These are phyloP conservation scores for Cyclostephanos tholiformis DNA, from an alignment of 108 stramenopile genomes.

Conservation along the genomic window DNA sequence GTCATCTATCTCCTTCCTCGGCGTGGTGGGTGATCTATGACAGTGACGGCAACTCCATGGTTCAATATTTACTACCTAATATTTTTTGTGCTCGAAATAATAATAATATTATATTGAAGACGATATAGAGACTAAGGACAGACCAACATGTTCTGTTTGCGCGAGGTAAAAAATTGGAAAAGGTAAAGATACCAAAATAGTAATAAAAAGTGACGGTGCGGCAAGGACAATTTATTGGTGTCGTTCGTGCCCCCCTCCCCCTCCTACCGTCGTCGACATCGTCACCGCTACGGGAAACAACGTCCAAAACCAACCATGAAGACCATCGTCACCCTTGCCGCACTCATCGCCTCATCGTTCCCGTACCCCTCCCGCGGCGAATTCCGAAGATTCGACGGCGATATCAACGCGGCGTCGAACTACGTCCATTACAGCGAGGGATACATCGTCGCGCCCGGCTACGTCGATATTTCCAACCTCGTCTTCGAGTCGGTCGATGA, in stretches of 20 bases:
- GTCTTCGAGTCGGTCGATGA: conserved; percentile 36
- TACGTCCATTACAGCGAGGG: conserved; percentile 78
- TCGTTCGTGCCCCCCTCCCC: too few species aligned
- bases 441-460: conserved; percentile 78
- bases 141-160: too few species aligned
- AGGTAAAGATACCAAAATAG: too few species aligned
- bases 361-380: conserved; percentile 7
- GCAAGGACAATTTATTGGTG: too few species aligned
- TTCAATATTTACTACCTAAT: too few species aligned
- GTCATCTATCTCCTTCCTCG: too few species aligned
- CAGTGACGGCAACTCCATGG: too few species aligned
- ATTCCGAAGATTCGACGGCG: conserved; percentile 48
- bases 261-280: too few species aligned
- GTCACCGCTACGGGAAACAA: background rate
- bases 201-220: too few species aligned
- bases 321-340: background rate
- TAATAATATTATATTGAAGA: too few species aligned
- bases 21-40: background rate
- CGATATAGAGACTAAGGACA: background rate
- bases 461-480: conserved; percentile 68
- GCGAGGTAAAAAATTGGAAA: too few species aligned
- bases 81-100: too few species aligned
- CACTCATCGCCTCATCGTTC: background rate
- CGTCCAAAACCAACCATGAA: conserved; percentile 1
- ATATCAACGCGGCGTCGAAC: conserved; percentile 43